phyloP scores from a whole-genome alignment of 257 asterid species.

The Scutellaria galericulata region DNA sequence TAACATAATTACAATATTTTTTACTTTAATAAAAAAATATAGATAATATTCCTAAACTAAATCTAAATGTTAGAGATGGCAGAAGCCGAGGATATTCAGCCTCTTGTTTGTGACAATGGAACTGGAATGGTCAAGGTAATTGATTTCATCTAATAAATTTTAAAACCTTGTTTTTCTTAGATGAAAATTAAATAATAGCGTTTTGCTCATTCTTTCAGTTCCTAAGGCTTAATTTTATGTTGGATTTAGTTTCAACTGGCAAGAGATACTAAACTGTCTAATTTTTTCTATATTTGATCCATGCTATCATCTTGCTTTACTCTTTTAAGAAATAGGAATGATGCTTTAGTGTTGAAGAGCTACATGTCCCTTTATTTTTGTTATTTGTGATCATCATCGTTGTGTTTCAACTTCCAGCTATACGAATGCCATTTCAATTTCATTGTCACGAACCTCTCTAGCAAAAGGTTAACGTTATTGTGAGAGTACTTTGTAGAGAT shows the following conservation, averaged over 20 bases:
- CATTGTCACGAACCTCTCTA: not conserved
- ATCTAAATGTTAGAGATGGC: conserved; percentile 47
- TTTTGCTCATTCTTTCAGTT: not conserved
- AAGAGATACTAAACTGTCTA: conserved; percentile 28
- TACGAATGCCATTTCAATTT: not conserved
- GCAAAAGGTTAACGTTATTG: not conserved
- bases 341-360: not conserved
- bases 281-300: not conserved
- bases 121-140: conserved; percentile 70
- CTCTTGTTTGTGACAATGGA: conserved; percentile 71
- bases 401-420: not conserved
- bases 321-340: not conserved
- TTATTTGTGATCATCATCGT: not conserved
- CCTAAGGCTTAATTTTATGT: conserved; percentile 10
- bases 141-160: not conserved
- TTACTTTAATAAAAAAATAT: no score
- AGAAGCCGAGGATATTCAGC: conserved; percentile 66
- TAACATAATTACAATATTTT: no score
- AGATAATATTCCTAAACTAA: not conserved
- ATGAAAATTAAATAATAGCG: not conserved
- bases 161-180: not conserved
- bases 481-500: not conserved
- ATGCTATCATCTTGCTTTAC: not conserved
- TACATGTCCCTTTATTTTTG: not conserved
- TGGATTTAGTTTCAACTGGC: conserved; percentile 71